Conservation (phyloP, 2,329 filamentous ascomycete species). For the Alternaria alternata region DNA sequence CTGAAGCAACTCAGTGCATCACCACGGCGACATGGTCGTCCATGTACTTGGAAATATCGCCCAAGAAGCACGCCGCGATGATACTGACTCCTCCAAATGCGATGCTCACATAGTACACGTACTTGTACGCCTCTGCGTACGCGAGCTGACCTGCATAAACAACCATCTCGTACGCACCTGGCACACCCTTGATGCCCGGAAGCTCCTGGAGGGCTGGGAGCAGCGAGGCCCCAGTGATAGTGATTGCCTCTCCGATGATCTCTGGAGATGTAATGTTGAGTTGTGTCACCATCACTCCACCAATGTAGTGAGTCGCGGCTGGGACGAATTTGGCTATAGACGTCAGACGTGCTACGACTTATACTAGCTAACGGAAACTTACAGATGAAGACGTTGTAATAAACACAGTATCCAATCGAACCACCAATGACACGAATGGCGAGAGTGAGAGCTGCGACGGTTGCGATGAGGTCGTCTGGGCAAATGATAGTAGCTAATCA, state of each 20-base stretch:
- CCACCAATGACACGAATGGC: slow-evolving; percentile 73
- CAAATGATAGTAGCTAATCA: slow-evolving; percentile 68
- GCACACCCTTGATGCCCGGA: slow-evolving; percentile 57
- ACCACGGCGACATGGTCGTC: slow-evolving; percentile 35
- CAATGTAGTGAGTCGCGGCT: slow-evolving; percentile 35
- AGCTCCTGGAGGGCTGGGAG: slow-evolving; percentile 57
- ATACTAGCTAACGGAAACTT: background rate
- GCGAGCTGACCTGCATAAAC: slow-evolving; percentile 65
- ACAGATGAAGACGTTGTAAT: slow-evolving; percentile 49
- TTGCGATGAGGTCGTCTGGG: slow-evolving; percentile 73
- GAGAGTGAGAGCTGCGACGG: slow-evolving; percentile 71
- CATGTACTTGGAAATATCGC: slow-evolving; percentile 59
- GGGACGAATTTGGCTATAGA: slow-evolving; percentile 32
- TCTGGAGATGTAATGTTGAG: slow-evolving; percentile 57
- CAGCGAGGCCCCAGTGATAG: slow-evolving; percentile 55
- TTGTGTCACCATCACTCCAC: slow-evolving; percentile 57
- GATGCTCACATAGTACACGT: slow-evolving; percentile 69
- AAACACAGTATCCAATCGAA: slow-evolving; percentile 66
- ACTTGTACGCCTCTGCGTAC: slow-evolving; percentile 67
- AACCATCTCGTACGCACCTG: slow-evolving; percentile 46
- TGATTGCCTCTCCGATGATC: slow-evolving; percentile 59
- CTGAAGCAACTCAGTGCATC: slow-evolving; percentile 12
- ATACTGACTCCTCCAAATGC: slow-evolving; percentile 67
- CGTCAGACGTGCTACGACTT: background rate
- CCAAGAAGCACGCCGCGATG: slow-evolving; percentile 65